A percentile compares a stretch with the other conserved stretches of the same genome.
Conservation (phyloP, 2,329 filamentous ascomycete genomes). For the Alternaria postmessia region DNA sequence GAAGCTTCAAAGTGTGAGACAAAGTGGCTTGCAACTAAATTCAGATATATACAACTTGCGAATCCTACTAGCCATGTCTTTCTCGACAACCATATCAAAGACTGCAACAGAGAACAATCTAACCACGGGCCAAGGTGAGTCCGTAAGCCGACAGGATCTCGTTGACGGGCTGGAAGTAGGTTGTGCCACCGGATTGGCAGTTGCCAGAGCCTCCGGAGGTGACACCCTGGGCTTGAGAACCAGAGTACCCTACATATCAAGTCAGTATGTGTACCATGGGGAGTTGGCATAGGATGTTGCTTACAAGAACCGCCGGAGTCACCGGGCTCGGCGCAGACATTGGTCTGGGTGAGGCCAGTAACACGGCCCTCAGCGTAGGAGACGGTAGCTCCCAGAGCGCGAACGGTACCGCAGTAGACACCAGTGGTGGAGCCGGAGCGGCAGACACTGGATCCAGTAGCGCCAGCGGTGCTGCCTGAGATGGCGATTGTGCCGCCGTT, state of each 20-base stretch:
- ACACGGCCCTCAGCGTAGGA: conserved; percentile 52
- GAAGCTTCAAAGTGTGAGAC: not conserved
- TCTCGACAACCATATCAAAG: not conserved
- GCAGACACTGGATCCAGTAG: conserved; percentile 51
- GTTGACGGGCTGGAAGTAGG: conserved; percentile 56
- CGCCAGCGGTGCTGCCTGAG: conserved; percentile 51
- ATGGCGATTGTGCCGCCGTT: conserved; percentile 43
- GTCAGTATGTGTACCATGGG: not conserved
- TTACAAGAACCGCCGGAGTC: conserved; percentile 53
- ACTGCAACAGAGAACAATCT: conserved; percentile 10
- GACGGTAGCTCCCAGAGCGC: conserved; percentile 48
- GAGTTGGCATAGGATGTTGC: not conserved
- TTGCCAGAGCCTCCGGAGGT: conserved; percentile 54
- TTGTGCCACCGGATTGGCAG: conserved; percentile 50
- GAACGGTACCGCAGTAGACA: conserved; percentile 52
- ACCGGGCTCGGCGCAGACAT: conserved; percentile 54
- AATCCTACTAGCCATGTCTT: not conserved
- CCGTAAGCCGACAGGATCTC: conserved; percentile 53
- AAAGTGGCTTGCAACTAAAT: not conserved
- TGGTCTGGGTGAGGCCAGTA: conserved; percentile 54
- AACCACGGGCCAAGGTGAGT: conserved; percentile 37
- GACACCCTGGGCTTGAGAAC: conserved; percentile 55
- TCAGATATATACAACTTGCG: conserved; percentile 4
- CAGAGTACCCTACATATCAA: conserved; percentile 38
- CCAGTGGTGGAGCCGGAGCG: conserved; percentile 55